These are phyloP conservation scores for Cornus controversa DNA, from an alignment of 148 eudicot genomes.

Conservation along the genomic window DNA sequence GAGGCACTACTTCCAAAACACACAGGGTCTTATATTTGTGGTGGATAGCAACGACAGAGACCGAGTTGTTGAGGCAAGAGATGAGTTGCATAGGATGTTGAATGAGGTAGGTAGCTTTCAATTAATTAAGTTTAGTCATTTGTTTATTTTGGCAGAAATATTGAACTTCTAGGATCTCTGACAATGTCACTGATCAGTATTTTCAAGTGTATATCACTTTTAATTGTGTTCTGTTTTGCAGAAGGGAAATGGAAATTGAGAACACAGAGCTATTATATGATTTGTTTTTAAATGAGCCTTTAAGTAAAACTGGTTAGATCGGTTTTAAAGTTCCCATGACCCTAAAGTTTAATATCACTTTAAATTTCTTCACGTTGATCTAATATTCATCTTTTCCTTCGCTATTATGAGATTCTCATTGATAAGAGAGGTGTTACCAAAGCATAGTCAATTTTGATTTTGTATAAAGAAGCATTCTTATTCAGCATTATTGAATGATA, in stretches of 20 bases:
- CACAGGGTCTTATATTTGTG: constrained; percentile 55
- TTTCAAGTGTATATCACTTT: not conserved
- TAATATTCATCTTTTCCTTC: no score
- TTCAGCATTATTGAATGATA: not conserved
- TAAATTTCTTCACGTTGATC: no score
- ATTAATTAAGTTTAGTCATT: not conserved
- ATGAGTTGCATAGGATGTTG: constrained; percentile 64
- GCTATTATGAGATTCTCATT: no score
- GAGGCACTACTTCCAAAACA: constrained; percentile 61
- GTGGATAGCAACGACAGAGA: constrained; percentile 61
- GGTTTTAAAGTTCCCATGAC: no score
- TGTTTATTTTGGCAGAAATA: not conserved
- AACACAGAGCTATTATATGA: not conserved
- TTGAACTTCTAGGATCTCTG: not conserved
- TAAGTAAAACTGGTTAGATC: not conserved
- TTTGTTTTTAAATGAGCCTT: not conserved
- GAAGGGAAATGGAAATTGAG: not conserved
- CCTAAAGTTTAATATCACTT: no score
- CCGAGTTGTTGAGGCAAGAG: constrained; percentile 65
- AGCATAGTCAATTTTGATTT: no score
- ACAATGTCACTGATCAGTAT: not conserved
- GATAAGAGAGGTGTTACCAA: not conserved
- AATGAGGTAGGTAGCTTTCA: constrained; percentile 57
- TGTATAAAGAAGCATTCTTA: not conserved
- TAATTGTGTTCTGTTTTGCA: no score